phyloP scores from a whole-genome alignment of 1,139 yeast species.

The Pichia norvegensis region DNA sequence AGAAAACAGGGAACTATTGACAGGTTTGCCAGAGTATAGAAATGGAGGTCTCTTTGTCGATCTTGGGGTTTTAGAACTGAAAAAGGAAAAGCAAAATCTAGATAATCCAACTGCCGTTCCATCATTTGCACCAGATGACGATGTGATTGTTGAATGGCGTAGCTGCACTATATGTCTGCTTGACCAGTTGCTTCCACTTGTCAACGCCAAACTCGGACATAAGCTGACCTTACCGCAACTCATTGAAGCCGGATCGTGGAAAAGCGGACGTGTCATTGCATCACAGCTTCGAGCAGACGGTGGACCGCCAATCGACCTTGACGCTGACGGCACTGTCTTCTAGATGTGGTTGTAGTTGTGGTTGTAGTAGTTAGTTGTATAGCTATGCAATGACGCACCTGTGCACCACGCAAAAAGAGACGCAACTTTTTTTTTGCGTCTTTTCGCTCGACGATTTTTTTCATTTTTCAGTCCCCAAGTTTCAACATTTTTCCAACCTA shows the following conservation, averaged over 20 bases:
- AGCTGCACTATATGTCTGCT: constrained; percentile 48
- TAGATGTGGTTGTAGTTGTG: constrained; percentile 17
- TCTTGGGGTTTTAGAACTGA: constrained; percentile 40
- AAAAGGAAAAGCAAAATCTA: constrained; percentile 31
- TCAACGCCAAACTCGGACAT: constrained; percentile 35
- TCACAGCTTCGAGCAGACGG: constrained; percentile 36
- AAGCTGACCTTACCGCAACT: constrained; percentile 43
- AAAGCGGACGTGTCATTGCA: constrained; percentile 52
- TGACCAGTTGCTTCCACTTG: constrained; percentile 40
- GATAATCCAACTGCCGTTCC: constrained; percentile 34
- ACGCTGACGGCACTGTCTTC: constrained; percentile 55
- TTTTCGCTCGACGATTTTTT: neutral
- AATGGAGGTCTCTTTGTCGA: constrained; percentile 56
- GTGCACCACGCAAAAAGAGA: too few species aligned
- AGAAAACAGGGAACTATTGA: constrained; percentile 36
- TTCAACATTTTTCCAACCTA: neutral
- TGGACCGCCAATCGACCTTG: constrained; percentile 53
- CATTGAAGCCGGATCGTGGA: constrained; percentile 61
- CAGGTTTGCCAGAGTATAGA: constrained; percentile 58
- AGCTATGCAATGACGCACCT: too few species aligned
- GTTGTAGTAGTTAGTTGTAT: too few species aligned
- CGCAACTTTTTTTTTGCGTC: neutral
- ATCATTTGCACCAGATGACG: constrained; percentile 43
- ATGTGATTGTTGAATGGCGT: constrained; percentile 59
- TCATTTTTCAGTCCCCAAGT: neutral